Percentiles rank a stretch among this genome's conserved stretches.
Evolutionary conservation across 2,329 filamentous ascomycete genomes (phyloP).

Genomic region (Colletotrichum kahawae): DNA sequence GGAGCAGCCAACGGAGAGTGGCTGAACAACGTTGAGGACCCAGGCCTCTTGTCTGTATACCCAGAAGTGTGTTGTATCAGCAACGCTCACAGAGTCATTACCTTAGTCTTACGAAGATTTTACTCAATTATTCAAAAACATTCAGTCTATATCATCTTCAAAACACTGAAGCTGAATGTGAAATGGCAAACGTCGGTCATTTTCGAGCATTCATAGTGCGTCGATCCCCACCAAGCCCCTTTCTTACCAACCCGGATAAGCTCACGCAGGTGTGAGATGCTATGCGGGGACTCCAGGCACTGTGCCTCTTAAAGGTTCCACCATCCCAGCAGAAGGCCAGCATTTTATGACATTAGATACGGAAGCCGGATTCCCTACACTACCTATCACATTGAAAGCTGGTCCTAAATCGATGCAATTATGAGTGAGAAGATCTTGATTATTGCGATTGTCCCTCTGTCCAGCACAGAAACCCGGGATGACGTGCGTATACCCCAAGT

Average conservation of each 20-base stretch:
- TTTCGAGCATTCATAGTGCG: rapidly evolving
- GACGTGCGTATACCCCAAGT: background rate
- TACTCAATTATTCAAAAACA: background rate
- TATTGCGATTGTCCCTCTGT: background rate
- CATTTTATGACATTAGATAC: background rate
- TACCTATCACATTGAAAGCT: background rate
- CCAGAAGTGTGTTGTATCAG: background rate
- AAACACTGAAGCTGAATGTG: background rate
- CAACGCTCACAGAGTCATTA: background rate
- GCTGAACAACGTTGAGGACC: background rate
- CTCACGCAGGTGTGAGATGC: background rate
- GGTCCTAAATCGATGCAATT: background rate
- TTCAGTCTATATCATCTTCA: background rate
- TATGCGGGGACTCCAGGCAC: background rate
- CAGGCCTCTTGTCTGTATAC: background rate
- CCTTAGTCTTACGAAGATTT: background rate
- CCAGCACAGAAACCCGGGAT: background rate
- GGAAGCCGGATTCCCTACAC: rapidly evolving
- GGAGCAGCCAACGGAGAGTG: no score
- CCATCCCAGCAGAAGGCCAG: background rate
- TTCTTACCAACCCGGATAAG: background rate
- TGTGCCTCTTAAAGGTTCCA: background rate
- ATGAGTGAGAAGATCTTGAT: background rate
- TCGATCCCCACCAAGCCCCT: background rate
- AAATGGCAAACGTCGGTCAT: background rate